Evolutionary conservation across 768 basidiomycete species (phyloP).

Genomic region (Hericium erinaceus): DNA sequence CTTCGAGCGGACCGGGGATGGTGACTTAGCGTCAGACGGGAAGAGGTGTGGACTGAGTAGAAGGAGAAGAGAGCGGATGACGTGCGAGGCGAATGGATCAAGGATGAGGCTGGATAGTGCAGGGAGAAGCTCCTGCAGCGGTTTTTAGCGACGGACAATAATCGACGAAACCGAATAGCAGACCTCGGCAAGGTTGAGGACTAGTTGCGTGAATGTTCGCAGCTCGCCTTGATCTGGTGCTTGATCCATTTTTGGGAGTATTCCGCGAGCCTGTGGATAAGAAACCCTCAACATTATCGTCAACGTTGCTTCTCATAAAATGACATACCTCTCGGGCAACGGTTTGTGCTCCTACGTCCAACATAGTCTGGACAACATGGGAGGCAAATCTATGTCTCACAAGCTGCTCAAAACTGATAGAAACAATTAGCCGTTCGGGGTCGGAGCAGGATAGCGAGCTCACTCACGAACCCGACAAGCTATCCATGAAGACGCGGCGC

Average conservation of each 20-base stretch:
- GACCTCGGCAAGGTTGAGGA: conserved; percentile 60
- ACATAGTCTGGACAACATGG: conserved; percentile 89
- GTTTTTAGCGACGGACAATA: neutral
- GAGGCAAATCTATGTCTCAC: conserved; percentile 84
- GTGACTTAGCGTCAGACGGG: conserved; percentile 25
- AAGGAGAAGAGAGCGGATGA: conserved; percentile 69
- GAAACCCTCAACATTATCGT: no score
- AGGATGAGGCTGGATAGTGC: conserved; percentile 56
- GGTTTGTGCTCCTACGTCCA: conserved; percentile 57
- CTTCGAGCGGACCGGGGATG: conserved; percentile 61
- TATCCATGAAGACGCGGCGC: conserved; percentile 84
- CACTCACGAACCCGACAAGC: conserved; percentile 80
- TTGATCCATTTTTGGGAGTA: conserved; percentile 39
- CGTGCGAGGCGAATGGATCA: conserved; percentile 88
- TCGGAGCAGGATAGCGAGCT: neutral
- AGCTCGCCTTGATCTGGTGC: conserved; percentile 53
- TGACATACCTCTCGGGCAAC: conserved; percentile 55
- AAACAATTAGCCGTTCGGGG: no score
- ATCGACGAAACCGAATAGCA: conserved; percentile 18
- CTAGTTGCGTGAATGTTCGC: conserved; percentile 50
- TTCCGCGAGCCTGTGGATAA: conserved; percentile 37
- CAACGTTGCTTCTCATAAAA: no score
- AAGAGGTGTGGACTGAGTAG: conserved; percentile 61
- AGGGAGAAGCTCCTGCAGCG: conserved; percentile 58
- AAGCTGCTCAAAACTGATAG: conserved; percentile 49